Evolutionary conservation across 2,329 filamentous ascomycete species (phyloP), one percentile per base, ranked within the genome.

Genomic region (Amauroascus niger): DNA sequence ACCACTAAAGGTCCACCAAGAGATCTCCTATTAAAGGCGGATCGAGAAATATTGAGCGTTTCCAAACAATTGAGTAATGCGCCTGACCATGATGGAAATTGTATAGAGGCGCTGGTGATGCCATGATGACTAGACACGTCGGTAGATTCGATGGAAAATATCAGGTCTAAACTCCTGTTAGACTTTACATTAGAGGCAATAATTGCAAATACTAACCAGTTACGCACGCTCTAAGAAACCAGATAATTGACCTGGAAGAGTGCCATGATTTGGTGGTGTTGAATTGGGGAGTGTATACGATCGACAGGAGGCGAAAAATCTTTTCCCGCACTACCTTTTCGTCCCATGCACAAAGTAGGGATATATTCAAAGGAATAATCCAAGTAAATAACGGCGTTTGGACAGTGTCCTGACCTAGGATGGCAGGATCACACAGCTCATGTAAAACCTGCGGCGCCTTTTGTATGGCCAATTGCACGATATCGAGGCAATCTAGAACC

Each of bases 391-490:
- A 69, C 5, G 75, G 77, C 3, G 74, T 73, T 32, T 71, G 67
- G 48, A 71, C 64, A 24, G 55, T 13, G 62, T 65, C 63, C 53
- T 67, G 62, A 69, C 76, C 59, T 81, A 75, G 41, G 80, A 69
- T 64, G 74, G 79, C 46, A 76, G 84, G 58, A 80, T 77, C 59
- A 79, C 74, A 86, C 37, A 79, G 65, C 76, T 84, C 86, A 40
- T 85, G 72, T 3, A 86, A 77, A 57, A 83, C 81, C 37, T 69
- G 69, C 14, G 82, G 88, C 6, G 84, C 87, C 63, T 89, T 86
- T 58, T 81, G 78, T 59, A 95, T 78, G 2, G 86, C 87, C 49
- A 86, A 78, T 54, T 79, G 79, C 43, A 96, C 76, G 50, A 95
- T 89, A 60, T 85, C 81, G 46, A 95, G 77, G 50, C 88, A 89